Evolutionary conservation across 1,284 basidiomycete genomes (phyloP), one percentile per base, ranked within the genome.

Genomic region (Erythrobasidium hasegawianum): DNA sequence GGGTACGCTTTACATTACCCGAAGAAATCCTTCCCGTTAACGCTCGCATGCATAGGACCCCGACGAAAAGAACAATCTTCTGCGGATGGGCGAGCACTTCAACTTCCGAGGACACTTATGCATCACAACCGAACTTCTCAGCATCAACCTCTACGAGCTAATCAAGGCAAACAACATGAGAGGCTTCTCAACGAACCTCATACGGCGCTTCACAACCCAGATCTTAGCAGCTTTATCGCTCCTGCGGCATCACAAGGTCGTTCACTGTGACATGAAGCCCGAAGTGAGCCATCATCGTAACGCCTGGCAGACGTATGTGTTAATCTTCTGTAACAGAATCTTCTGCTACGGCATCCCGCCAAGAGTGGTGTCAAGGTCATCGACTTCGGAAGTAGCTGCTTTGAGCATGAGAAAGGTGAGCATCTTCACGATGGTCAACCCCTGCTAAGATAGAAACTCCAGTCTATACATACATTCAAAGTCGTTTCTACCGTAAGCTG

Each of bases 181-280:
- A 52, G 96, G 96, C 13, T 99, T 99, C 79, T 90, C 94, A 29
- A 97, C 95, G 0, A 85, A 84, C 10, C 82, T 99, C 56, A 97
- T 99, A 72, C 87, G 95, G 40, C 87, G 96, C 18, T 98, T 99
- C 80, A 96, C 95, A 13, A 88, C 84, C 68, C 96, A 99, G 79
- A 95, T 97, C 86, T 82, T 98, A 39, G 80, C 88, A 76, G 94
- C 92, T 2, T 82, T 99, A 39, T 85, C 87, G 47, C 81, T 99
- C 61, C 94, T 99, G 88, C 85, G 93, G 27, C 90, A 95, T 71
- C 94, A 97, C 79, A 86, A 90, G 56, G 92, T 99, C 69, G 96
- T 99, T n/a, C 96, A 99, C 77, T 99, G 96, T 75, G 96, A 99
- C 80, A 81, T 99, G 71, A 99, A 99, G 79, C 96, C 96, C 16